Base-by-base conservation (phyloP, 805 yeast genomes). In the Candida krabiensis region DNA sequence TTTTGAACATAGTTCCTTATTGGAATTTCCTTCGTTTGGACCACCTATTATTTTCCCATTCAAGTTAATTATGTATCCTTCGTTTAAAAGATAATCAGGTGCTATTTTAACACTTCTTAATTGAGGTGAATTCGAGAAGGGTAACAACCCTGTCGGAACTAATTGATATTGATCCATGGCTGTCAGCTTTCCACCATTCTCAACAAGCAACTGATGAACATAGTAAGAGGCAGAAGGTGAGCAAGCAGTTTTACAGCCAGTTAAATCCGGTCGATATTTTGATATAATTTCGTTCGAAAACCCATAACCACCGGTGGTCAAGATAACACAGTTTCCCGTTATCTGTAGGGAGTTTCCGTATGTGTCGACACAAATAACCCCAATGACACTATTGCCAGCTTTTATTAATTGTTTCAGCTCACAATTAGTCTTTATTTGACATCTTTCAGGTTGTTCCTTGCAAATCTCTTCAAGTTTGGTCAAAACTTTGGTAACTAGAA, bases 241-340 rank as follows among this genome's bases (percentile, higher is more conserved):
- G 51, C 78, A 77, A 4, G 83, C 77, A 1, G 80, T 67, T 2
- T 82, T 75, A 24, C 76, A 66, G 30, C 67, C 69, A 33, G 65
- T 56, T 30, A 79, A 64, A 43, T 78, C 83, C 0, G 83, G 83
- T 19, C 82, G 61, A 47, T 71, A 70, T 56, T 73, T 68, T 36
- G 67, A 60, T 41, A 77, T 33, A 3, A 48, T 42, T 35, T 67
- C 66, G 46, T 73, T 73, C 46, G 73, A 80, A 3, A 82, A 81
- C 3, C 83, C 83, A 50, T 72, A 80, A 6, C 86, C 86, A 19
- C 86, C 86, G 1, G 85, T 78, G 12, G 82, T 73, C 66, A 79
- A 65, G 31, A 79, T 66, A 5, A 80, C 82, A 1, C 83, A 81
- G 2, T 82, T 83, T 2, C 49, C 29, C 15, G 70, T 24, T 25